Evolutionary conservation across 164 flowering plant genomes (phyloP), one percentile per base, ranked within the genome.

Genomic region (Amborella trichopoda): DNA sequence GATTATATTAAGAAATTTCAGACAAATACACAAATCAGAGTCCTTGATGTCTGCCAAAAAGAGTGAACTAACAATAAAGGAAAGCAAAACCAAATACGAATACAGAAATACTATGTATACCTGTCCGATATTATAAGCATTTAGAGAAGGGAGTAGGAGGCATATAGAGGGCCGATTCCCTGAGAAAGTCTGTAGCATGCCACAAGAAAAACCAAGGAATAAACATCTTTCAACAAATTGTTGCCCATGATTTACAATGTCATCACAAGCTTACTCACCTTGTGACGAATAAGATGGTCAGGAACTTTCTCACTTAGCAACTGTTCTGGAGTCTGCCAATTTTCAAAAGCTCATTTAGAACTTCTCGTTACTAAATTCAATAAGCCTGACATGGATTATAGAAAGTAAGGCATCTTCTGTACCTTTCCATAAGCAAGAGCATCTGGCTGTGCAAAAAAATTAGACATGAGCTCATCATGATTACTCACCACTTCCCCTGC

Each of bases 351-450:
- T 30, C 16, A 17, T 33, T 33, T 17, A 33, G 16, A 13, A 17
- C 12, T 33, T 33, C 2, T 11, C 12, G 37, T 33, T 33, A 2
- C 16, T 11, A 1, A 33, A 33, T 17, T 11, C 14, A 2, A 33
- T 17, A 33, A 33, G 16, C 12, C 37, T 13, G 2, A 33, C 12
- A 33, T 2, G 23, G 5, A 28, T 1, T 26, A 0, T 11, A 20
- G 16, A 22, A 5, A 16, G 44, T 13, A 20, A 51, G 36, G 33
- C 34, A 39, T 6, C 22, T 22, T 17, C 32, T 46, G 3, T 48
- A 91, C 98, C 93, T 91, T 91, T 53, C 98, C 98, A 76, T 76
- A 86, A 23, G 98, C 98, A 58, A 91, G 86, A 48, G 98, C 98
- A 80, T 91, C 98, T 18, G 98, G 93, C 63, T 91, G 98, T 3